Percentiles rank a stretch among this genome's conserved stretches.
phyloP scores from a whole-genome alignment of 1,139 yeast species.

The Hemisphaericaspora lyxosophila region DNA sequence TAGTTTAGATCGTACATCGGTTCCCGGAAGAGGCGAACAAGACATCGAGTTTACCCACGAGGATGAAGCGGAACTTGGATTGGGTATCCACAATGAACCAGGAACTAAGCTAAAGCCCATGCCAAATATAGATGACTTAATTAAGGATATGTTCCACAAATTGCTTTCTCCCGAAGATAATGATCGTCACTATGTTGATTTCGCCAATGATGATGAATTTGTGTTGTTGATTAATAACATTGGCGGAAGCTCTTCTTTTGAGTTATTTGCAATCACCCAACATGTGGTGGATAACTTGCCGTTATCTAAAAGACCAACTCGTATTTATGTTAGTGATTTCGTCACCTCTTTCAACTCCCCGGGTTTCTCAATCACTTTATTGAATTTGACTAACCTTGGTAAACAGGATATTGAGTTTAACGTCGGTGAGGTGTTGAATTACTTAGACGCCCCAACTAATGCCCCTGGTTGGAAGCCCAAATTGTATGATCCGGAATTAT shows the following conservation, averaged over 20 bases:
- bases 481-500: slow-evolving; percentile 21
- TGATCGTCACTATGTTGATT: slow-evolving; percentile 72
- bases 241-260: slow-evolving; percentile 84
- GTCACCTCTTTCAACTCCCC: slow-evolving; percentile 88
- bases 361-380: slow-evolving; percentile 81
- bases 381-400: slow-evolving; percentile 54
- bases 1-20: slow-evolving; percentile 83
- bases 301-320: slow-evolving; percentile 53
- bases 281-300: slow-evolving; percentile 46
- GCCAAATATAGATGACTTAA: slow-evolving; percentile 60
- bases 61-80: slow-evolving; percentile 81
- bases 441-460: slow-evolving; percentile 67
- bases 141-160: slow-evolving; percentile 53
- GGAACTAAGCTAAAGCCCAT: slow-evolving; percentile 75
- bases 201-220: slow-evolving; percentile 60
- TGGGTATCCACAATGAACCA: slow-evolving; percentile 96
- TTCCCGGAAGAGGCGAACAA: slow-evolving; percentile 70
- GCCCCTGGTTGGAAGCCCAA: slow-evolving; percentile 82
- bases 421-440: slow-evolving; percentile 35
- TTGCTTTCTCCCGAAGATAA: slow-evolving; percentile 53
- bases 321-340: slow-evolving; percentile 70
- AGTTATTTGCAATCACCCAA: slow-evolving; percentile 64
- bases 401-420: slow-evolving; percentile 34
- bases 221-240: slow-evolving; percentile 73
- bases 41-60: slow-evolving; percentile 43